Percentiles rank a stretch among this genome's conserved stretches.
Evolutionary conservation across 345 rosid genomes (phyloP).

Genomic region (Hevea brasiliensis): DNA sequence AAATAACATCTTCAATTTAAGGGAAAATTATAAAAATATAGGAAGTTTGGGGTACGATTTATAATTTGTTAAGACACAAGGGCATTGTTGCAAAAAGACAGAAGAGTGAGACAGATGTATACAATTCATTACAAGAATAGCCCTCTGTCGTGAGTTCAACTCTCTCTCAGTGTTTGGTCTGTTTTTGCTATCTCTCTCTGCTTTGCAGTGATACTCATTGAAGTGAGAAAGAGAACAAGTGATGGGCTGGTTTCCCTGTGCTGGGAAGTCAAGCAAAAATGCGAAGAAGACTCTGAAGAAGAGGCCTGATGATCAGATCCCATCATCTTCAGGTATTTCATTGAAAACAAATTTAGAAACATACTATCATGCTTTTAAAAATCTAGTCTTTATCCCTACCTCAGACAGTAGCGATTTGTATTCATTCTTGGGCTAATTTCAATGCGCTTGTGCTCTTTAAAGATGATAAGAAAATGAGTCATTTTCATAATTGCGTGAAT

Average conservation of each 20-base stretch:
- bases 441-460: background rate
- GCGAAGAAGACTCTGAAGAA: slow-evolving; percentile 30
- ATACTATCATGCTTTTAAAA: background rate
- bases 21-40: background rate
- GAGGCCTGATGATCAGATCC: slow-evolving; percentile 48
- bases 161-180: slow-evolving; percentile 17
- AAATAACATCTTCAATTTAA: background rate
- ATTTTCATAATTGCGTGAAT: background rate
- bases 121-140: background rate
- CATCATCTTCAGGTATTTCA: slow-evolving; percentile 50
- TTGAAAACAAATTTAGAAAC: background rate
- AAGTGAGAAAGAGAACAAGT: slow-evolving; percentile 6
- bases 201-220: slow-evolving; percentile 2
- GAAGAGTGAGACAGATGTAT: background rate
- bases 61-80: slow-evolving; percentile 15
- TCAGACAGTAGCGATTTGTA: background rate
- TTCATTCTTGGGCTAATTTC: background rate
- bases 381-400: background rate
- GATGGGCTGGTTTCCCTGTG: slow-evolving; percentile 26
- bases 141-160: slow-evolving; percentile 13
- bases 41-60: background rate
- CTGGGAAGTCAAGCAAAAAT: slow-evolving; percentile 41
- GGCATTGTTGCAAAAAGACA: slow-evolving; percentile 17
- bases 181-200: background rate
- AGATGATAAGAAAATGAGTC: background rate